These are phyloP conservation scores for Omphalotus guepiniiformis DNA, from an alignment of 768 basidiomycete genomes.

Conservation along the genomic window DNA sequence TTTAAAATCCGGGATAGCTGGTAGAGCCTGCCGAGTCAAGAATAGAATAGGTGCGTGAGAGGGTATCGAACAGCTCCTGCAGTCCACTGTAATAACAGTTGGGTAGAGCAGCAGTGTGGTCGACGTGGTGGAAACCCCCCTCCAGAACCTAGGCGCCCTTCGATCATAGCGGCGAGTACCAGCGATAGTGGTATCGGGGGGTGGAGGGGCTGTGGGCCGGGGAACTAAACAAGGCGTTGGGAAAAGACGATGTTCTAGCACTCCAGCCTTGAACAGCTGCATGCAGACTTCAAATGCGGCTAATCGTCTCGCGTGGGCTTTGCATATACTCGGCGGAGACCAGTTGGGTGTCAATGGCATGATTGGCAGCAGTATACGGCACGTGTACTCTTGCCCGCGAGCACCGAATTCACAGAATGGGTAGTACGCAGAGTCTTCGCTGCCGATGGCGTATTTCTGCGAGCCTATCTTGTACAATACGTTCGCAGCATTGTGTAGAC, in stretches of 20 bases:
- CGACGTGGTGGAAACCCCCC: slow-evolving; percentile 16
- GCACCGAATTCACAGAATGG: slow-evolving; percentile 37
- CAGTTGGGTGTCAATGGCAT: slow-evolving; percentile 41
- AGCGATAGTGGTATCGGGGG: slow-evolving; percentile 21
- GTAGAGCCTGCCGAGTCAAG: slow-evolving; percentile 65
- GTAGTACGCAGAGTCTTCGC: slow-evolving; percentile 12
- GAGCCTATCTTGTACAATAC: slow-evolving; percentile 52
- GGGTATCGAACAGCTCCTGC: slow-evolving; percentile 23
- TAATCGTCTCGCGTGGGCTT: slow-evolving; percentile 50
- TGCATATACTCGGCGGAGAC: slow-evolving; percentile 36
- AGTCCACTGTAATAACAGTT: slow-evolving; percentile 41
- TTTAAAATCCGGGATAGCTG: slow-evolving; percentile 48
- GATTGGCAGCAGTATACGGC: too few relatives aligned
- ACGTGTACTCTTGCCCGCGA: slow-evolving; percentile 37
- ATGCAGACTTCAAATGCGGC: slow-evolving; percentile 57
- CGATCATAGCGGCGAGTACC: slow-evolving; percentile 54
- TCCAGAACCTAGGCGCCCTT: slow-evolving; percentile 69
- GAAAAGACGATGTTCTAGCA: slow-evolving; percentile 50
- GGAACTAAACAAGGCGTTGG: slow-evolving; percentile 25
- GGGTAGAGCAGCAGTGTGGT: slow-evolving; percentile 50
- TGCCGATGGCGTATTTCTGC: slow-evolving; percentile 11
- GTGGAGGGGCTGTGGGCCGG: slow-evolving; percentile 3
- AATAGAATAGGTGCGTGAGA: slow-evolving; percentile 58
- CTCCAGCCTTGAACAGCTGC: slow-evolving; percentile 42
- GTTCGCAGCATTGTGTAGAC: slow-evolving; percentile 51